Base-by-base conservation (phyloP, 2,329 filamentous ascomycete species). In the Colletotrichum euphorbiae region DNA sequence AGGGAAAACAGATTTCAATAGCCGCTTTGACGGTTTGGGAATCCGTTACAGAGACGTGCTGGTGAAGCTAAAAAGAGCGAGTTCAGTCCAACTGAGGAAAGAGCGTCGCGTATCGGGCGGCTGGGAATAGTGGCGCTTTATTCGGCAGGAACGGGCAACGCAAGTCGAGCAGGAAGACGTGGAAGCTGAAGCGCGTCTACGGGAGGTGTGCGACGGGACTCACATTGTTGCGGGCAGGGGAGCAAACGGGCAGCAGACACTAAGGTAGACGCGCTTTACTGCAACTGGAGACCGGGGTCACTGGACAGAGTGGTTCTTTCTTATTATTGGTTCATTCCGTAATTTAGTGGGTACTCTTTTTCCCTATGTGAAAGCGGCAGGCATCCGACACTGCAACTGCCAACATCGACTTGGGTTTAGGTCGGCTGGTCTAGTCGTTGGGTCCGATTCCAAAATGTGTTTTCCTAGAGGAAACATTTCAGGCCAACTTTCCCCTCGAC, bases 111-210 rank as follows among this genome's bases (percentile, higher is more conserved):
- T 42, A 15, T 38, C 19, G 31, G 24, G 46, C 21, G 33, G 58
- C 17, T 24, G 46, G 50, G 40, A 62, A 62, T 36, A 45, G 38
- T 36, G 48, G 62, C 46, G 61, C 61, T 54, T 12, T 21, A 24
- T 28, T 28, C 15, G 33, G 57, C 21, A 54, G 42, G 15, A 59
- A 19, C 38, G n/a, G 51, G 51, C 52, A 40, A 28, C 21, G 19
- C 45, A 51, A 40, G 31, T 36, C 31, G 42, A 52, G 52, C 52
- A 52, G 52, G 38, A n/a, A 19, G 54, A 54, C 50, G 52, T 58
- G 52, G 31, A 40, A 60, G 46, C 40, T 13, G 61, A 66, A 55
- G 61, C 66, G 66, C 66, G 66, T 69, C 61, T 48, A 24, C 36
- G 15, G 52, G 36, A 46, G 38, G 52, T 58, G 40, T n/a, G n/a